Evolutionary conservation across 768 basidiomycete genomes (phyloP).

Genomic region (Lyophyllum semitale): DNA sequence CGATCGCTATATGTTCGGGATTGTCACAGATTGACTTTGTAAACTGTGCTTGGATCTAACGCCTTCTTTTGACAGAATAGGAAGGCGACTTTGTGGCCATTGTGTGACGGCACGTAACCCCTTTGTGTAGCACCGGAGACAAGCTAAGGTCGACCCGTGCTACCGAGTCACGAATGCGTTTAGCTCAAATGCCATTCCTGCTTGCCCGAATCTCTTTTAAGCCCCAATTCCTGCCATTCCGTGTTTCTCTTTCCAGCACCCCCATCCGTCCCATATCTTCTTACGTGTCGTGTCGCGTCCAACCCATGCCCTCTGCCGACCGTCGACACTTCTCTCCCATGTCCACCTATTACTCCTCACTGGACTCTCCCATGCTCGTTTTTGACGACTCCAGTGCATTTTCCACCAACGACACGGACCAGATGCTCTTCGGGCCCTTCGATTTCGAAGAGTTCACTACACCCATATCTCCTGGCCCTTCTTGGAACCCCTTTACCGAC

Average conservation of each 20-base stretch:
- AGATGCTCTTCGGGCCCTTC: slow-evolving; percentile 60
- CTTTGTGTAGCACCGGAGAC: slow-evolving; percentile 21
- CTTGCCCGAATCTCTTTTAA: slow-evolving; percentile 45
- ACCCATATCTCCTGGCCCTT: slow-evolving; percentile 27
- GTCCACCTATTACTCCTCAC: slow-evolving; percentile 15
- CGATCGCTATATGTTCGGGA: slow-evolving; percentile 4
- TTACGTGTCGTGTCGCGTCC: slow-evolving; percentile 26
- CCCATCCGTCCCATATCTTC: slow-evolving; percentile 22
- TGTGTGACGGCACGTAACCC: slow-evolving; percentile 14
- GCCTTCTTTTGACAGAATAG: slow-evolving; percentile 9
- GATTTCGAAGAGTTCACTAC: slow-evolving; percentile 52
- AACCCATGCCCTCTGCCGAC: slow-evolving; percentile 41
- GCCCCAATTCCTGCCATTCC: slow-evolving; percentile 25
- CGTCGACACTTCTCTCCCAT: slow-evolving; percentile 33
- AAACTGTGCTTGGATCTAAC: not conserved
- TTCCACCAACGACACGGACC: slow-evolving; percentile 43
- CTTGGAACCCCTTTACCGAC: slow-evolving; percentile 39
- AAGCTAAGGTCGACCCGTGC: slow-evolving; percentile 13
- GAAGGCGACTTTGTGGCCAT: not conserved
- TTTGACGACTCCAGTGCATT: slow-evolving; percentile 37
- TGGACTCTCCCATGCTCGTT: slow-evolving; percentile 30
- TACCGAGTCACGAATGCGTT: slow-evolving; percentile 31
- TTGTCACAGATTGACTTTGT: slow-evolving; percentile 6
- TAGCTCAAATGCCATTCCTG: slow-evolving; percentile 18
- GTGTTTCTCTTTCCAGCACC: slow-evolving; percentile 24